Percentiles rank a stretch among this genome's conserved stretches.
These are phyloP conservation scores for Nothomitra cinnamomea DNA, from an alignment of 2,329 filamentous ascomycete genomes.

Conservation along the genomic window DNA sequence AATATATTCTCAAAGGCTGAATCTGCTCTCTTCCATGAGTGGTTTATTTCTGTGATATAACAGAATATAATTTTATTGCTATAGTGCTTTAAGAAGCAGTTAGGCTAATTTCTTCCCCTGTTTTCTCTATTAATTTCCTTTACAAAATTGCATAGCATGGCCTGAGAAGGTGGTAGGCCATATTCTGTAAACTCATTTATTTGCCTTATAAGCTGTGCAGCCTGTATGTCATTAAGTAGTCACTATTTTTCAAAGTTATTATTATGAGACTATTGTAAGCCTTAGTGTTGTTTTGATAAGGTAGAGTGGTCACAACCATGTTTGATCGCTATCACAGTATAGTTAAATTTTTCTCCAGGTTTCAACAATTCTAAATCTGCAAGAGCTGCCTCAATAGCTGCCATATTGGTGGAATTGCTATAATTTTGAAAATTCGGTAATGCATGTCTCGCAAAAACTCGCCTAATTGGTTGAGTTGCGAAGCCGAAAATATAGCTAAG, in stretches of 20 bases:
- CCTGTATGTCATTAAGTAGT: neutral
- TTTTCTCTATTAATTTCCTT: slow-evolving; percentile 7
- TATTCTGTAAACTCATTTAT: slow-evolving; percentile 10
- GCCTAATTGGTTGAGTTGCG: too few species aligned
- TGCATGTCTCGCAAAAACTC: too few species aligned
- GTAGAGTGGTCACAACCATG: neutral
- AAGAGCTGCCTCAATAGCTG: neutral
- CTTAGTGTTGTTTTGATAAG: neutral
- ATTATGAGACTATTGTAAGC: neutral
- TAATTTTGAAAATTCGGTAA: neutral
- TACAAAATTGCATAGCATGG: slow-evolving; percentile 11
- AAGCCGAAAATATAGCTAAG: too few species aligned
- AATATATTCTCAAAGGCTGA: slow-evolving; percentile 9
- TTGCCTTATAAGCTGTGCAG: slow-evolving; percentile 10
- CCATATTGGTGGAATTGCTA: neutral
- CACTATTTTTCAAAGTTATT: neutral
- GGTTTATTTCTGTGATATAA: slow-evolving; percentile 12
- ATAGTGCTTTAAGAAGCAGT: slow-evolving; percentile 10
- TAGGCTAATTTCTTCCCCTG: slow-evolving; percentile 10
- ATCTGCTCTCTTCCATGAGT: slow-evolving; percentile 11
- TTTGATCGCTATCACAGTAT: neutral
- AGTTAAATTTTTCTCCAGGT: neutral
- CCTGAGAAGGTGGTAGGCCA: slow-evolving; percentile 11
- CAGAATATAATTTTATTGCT: slow-evolving; percentile 7
- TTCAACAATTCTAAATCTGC: neutral